Percentiles rank a stretch among this genome's conserved stretches.
Evolutionary conservation across 2,329 filamentous ascomycete genomes (phyloP).

Genomic region (Camillea tinctor): DNA sequence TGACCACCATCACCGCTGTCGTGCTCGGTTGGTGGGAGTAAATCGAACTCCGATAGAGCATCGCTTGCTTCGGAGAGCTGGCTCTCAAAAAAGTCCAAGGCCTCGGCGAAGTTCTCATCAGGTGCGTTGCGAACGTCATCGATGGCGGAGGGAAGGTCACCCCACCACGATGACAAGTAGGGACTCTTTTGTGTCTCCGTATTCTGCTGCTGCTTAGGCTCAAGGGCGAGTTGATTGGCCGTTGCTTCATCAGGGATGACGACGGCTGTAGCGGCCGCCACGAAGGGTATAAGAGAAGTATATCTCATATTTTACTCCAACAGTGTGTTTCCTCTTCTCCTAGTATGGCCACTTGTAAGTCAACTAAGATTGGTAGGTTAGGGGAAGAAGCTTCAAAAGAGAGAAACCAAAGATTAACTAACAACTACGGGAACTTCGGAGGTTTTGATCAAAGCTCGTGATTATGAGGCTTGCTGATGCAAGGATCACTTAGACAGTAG

Average conservation of each 20-base stretch:
- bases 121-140: conserved; percentile 1
- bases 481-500: neutral
- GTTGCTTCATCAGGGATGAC: conserved; percentile 32
- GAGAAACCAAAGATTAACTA: neutral
- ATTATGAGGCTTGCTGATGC: neutral
- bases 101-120: conserved; percentile 16
- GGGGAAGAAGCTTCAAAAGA: neutral
- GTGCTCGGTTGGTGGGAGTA: conserved; percentile 17
- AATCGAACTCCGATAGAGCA: conserved; percentile 14
- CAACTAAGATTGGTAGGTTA: neutral
- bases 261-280: conserved; percentile 21
- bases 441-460: neutral
- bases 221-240: conserved; percentile 25
- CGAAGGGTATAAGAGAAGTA: conserved; percentile 21
- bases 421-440: neutral
- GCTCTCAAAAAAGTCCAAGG: conserved; percentile 18
- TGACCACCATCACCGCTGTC: neutral
- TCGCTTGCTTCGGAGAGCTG: conserved; percentile 14
- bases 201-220: conserved; percentile 12
- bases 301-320: conserved; percentile 22
- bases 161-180: conserved; percentile 8
- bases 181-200: neutral
- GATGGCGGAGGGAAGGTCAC: neutral
- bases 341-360: neutral
- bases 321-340: neutral